Percentiles rank a stretch among this genome's conserved stretches.
Evolutionary conservation across 331 rosid genomes (phyloP).

Genomic region (Quercus lobata): DNA sequence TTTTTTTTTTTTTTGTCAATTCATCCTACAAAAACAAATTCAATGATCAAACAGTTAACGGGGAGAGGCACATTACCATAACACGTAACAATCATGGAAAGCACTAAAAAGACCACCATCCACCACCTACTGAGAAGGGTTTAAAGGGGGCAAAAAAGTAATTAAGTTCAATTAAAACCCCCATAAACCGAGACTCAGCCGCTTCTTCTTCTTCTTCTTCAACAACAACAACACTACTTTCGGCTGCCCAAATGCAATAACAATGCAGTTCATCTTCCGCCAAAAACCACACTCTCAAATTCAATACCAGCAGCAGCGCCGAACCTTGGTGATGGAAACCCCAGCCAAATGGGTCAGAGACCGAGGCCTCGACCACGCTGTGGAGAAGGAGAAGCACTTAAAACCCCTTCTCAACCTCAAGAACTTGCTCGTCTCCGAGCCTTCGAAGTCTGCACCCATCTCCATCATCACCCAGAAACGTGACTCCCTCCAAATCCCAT

Average conservation of each 20-base stretch:
- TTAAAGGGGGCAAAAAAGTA: no score
- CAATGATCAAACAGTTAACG: background rate
- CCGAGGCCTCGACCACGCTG: conserved; percentile 89
- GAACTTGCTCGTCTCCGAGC: conserved; percentile 59
- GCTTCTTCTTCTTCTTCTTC: no score
- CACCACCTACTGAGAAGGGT: no score
- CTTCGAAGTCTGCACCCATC: conserved; percentile 72
- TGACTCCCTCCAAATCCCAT: conserved; percentile 45
- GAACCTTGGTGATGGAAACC: conserved; percentile 35
- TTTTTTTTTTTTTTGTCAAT: no score
- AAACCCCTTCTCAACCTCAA: conserved; percentile 47
- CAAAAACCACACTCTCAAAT: background rate
- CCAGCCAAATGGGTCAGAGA: conserved; percentile 58
- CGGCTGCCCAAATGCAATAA: background rate
- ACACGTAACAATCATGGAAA: conserved; percentile 31
- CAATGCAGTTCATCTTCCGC: conserved; percentile 29
- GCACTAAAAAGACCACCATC: no score
- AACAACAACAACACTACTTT: no score
- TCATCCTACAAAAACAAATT: no score
- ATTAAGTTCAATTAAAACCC: no score
- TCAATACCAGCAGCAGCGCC: conserved; percentile 12
- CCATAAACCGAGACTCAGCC: no score
- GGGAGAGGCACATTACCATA: conserved; percentile 42
- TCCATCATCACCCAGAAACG: conserved; percentile 45
- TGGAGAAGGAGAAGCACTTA: conserved; percentile 72